Conservation (phyloP, 306 rosid genomes). For the Hylodesmum podocarpum region DNA sequence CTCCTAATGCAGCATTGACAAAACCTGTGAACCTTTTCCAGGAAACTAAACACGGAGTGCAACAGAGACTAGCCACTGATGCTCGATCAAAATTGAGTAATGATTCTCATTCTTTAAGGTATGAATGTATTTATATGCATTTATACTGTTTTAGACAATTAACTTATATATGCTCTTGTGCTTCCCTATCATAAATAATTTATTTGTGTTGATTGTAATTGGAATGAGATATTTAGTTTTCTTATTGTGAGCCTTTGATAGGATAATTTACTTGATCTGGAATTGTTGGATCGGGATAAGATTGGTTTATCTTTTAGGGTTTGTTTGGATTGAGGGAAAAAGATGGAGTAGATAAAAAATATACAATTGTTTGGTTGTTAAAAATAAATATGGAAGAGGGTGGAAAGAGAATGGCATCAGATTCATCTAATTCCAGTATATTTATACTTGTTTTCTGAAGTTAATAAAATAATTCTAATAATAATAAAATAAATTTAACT, state of each 20-base stretch:
- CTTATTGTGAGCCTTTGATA: neutral
- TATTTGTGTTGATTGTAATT: neutral
- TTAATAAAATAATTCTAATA: too few relatives aligned
- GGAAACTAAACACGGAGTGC: conserved; percentile 75
- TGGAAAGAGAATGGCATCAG: too few relatives aligned
- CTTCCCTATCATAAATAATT: neutral
- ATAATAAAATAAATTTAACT: too few relatives aligned
- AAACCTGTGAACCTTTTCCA: conserved; percentile 66
- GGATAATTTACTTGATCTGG: neutral
- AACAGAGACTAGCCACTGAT: conserved; percentile 66
- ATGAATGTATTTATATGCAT: conserved; percentile 25
- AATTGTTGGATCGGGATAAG: neutral
- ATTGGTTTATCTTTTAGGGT: neutral
- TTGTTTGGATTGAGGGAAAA: too few relatives aligned
- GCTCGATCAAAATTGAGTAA: conserved; percentile 63
- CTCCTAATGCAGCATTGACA: conserved; percentile 50
- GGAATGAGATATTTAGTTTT: neutral
- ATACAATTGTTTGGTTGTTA: too few relatives aligned
- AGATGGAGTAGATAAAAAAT: too few relatives aligned
- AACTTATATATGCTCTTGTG: conserved; percentile 9
- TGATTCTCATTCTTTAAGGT: conserved; percentile 87
- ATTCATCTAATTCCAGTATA: too few relatives aligned
- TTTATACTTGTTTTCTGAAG: too few relatives aligned
- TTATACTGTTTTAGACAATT: conserved; percentile 13
- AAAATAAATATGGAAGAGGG: too few relatives aligned